Base-by-base conservation (phyloP, 352 stramenopile species). In the Aphanomyces cochlioides region DNA sequence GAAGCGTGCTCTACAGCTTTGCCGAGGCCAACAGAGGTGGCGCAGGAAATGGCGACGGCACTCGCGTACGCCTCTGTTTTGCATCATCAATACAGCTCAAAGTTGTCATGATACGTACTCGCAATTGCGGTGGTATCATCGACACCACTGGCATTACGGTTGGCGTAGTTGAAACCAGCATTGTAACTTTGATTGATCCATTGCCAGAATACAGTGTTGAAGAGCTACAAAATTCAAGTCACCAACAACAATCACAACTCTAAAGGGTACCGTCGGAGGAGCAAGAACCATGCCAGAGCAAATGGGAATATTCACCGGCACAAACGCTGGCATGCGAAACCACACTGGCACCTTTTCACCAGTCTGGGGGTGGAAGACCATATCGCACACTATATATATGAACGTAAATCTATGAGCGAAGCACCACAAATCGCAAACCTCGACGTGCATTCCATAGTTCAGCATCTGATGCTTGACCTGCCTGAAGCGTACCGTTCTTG, bases 101-200 rank as follows among this genome's bases (percentile, higher is more conserved):
- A 8, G 28, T 37, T 21, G 13, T n/a, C 2, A 59, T 15, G 8
- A 40, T 58, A 77, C 81, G 69, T 77, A 92, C 86, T 93, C 48
- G 91, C 60, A 72, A 93, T 91, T 28, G 82, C 85, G 40, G 74
- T 76, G 61, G 74, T 91, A 69, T 91, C 82, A 63, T 93, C 84
- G 45, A 90, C 84, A 65, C 83, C 89, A 64, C 82, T 93, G 37
- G 85, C 87, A 59, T 92, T 93, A 67, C 88, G 84, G 74, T 96
- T 96, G 38, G 88, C 84, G 74, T 93, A 96, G 81, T 96, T 96
- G 73, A 93, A 95, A 58, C 85, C 87, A 1, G 87, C 85, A 75
- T 91, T 94, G 78, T 93, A 96, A 75, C 84, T 93, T 63, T 96
- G 88, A 74, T 96, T 96, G 59, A 91, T 75, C 88, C 88, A 96